phyloP scores from a whole-genome alignment of 2,329 filamentous ascomycete genomes.

The Akanthomyces muscarius region DNA sequence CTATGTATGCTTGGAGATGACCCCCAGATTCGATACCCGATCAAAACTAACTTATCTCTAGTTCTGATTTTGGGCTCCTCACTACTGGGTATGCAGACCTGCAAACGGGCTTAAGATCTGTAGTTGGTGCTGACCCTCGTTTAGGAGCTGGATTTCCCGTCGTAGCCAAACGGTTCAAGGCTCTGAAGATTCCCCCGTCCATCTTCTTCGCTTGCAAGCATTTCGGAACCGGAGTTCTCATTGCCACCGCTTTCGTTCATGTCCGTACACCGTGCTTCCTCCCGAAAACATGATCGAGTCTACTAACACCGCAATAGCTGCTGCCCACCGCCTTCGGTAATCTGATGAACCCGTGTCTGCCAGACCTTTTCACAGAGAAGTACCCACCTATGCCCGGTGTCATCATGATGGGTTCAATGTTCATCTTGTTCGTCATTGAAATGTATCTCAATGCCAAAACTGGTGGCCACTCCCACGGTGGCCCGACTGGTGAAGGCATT shows the following conservation, averaged over 20 bases:
- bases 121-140: neutral
- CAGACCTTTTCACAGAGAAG: constrained; percentile 54
- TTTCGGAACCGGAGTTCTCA: constrained; percentile 67
- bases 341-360: constrained; percentile 51
- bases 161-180: constrained; percentile 51
- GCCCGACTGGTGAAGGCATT: constrained; percentile 41
- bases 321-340: constrained; percentile 57
- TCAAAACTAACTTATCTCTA: constrained; percentile 13
- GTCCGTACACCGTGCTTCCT: constrained; percentile 31
- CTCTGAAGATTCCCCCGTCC: constrained; percentile 53
- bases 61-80: constrained; percentile 29
- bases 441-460: constrained; percentile 58
- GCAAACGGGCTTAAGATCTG: too few species aligned
- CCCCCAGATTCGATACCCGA: too few species aligned
- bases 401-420: constrained; percentile 62
- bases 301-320: constrained; percentile 33
- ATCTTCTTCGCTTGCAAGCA: constrained; percentile 61
- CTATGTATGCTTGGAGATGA: constrained; percentile 26
- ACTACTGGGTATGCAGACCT: constrained; percentile 22
- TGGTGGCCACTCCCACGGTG: constrained; percentile 56
- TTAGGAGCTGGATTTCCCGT: constrained; percentile 49
- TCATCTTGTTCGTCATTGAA: constrained; percentile 58
- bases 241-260: constrained; percentile 72
- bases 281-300: neutral
- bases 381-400: constrained; percentile 61